Base-by-base conservation (phyloP, 257 asterid species). In the Perilla frutescens region DNA sequence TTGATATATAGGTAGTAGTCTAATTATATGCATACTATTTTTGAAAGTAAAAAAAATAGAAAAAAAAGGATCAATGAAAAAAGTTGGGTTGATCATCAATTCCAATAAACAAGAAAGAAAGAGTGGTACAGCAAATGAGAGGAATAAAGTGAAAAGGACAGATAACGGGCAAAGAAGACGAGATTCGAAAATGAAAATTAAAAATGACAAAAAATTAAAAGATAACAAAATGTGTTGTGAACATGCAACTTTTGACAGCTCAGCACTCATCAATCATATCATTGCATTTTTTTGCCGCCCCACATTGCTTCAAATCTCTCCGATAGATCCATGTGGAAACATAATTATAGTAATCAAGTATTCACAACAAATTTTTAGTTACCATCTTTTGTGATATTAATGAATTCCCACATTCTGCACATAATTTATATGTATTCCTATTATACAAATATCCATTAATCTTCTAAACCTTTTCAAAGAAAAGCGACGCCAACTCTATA, bases 131-230 rank as follows among this genome's bases (percentile, higher is more conserved):
- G 4, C 37, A 32, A 37, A 36, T 7, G 2, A 6, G 49, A 68
- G 34, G 45, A 50, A 66, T 45, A 31, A 66, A 66, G 67, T 32
- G 14, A 12, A 5, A 51, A 5, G 37, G n/a, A 8, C 8, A 20
- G 20, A 68, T 68, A 68, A 53, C 66, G 65, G 44, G 66, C 20
- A 54, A 54, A 64, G 47, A 50, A 39, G 56, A 63, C 57, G 44
- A 53, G 65, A 63, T 63, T 62, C 48, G 40, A 72, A 62, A 3
- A n/a, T 5, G 9, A 11, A 37, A n/a, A n/a, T n/a, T n/a, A n/a
- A 61, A 49, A 12, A 43, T 12, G 2, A 59, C 34, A 39, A 34
- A 10, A 39, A 34, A 10, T 10, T 12, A 6, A 60, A 34, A 45
- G 32, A 1, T 58, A 31, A 44, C 6, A 63, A 73, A 62, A 7